Base-by-base conservation (phyloP, 768 basidiomycete species). In the Phanerodontia chrysosporium region DNA sequence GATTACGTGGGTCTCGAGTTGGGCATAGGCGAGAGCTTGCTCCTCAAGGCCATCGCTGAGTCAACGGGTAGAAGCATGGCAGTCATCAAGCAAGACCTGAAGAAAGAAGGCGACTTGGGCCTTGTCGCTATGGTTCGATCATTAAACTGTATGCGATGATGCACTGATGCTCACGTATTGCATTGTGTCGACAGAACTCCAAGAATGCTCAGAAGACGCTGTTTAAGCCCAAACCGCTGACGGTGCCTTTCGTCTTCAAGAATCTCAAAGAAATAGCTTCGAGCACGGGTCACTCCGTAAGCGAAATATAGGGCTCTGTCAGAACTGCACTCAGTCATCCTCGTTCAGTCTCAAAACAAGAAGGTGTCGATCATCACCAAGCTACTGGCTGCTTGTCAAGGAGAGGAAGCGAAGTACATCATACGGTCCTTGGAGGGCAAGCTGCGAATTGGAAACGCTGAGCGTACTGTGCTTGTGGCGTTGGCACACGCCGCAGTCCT, bases 351-450 rank as follows among this genome's bases (percentile, higher is more conserved):
- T 0, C 95, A 98, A 84, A 81, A 82, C 46, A 95, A 93, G 76
- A 99, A 99, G 70, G 93, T 97, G 12, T 88, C 89, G 0, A 90
- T 96, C 60, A 95, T 99, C 69, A 96, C 93, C 42, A 92, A 94
- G 69, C 80, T 99, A 2, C 80, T 99, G 2, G 95, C 95, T 2
- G 87, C 93, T 1, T 98, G 95, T 70, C 88, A 92, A 67, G 92
- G 86, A 59, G 76, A 83, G 29, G 97, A 99, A 74, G 95, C 97
- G 24, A 98, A 98, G 70, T 99, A 95, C 71, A 91, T 98, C 64
- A 88, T 98, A 35, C 87, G 96, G 42, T 94, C 92, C 69, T 75
- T 98, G 63, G 95, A 98, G 75, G 97, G 97, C 60, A 99, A 99
- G 72, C 82, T 99, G 36, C 84, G 97, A 14, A 98, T 99, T 69